Base-by-base conservation (phyloP, 1,139 yeast genomes). In the Diutina catenulata region DNA sequence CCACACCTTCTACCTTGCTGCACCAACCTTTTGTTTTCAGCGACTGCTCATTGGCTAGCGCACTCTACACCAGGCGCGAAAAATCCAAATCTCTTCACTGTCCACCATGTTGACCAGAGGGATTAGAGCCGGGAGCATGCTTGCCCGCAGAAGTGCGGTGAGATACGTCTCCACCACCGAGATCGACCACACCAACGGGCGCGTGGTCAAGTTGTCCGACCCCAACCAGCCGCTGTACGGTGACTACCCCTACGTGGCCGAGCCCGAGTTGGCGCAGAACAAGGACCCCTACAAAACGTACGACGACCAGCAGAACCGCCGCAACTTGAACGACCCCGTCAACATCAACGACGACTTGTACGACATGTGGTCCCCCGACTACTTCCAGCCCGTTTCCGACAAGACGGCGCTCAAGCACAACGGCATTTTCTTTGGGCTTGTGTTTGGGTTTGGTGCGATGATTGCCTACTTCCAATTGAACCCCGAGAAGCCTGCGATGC, bases 331-430 rank as follows among this genome's bases (percentile, higher is more conserved):
- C 46, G 91, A 84, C 46, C 84, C 87, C 33, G 58, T 81, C 44
- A 74, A 77, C 52, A 75, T 76, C 40, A 74, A 78, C 47, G 82
- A 78, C 47, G 95, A 84, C 52, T 61, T 73, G 55, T 68, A 78
- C 52, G 91, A 84, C 55, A 71, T 82, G 67, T 84, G 94, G 94
- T 76, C 94, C 10, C 94, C 94, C 15, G 94, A 83, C 52, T 72
- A 77, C 52, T 77, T 67, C 55, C 76, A 76, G 49, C 56, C 64
- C 37, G 81, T 76, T 33, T 62, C 73, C 29, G 80, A 81, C 56
- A 56, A 60, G 42, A 67, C 74, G 32, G 94, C 94, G 2, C 57
- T 78, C 40, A 68, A 63, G 46, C 68, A 64, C 45, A 65, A 64
- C 42, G 68, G 53, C 28, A 59, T 68, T 27, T 80, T 80, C 57